A percentile compares a stretch with the other conserved stretches of the same genome.
Evolutionary conservation across 345 rosid genomes (phyloP).

Genomic region (Cardamine resedifolia): DNA sequence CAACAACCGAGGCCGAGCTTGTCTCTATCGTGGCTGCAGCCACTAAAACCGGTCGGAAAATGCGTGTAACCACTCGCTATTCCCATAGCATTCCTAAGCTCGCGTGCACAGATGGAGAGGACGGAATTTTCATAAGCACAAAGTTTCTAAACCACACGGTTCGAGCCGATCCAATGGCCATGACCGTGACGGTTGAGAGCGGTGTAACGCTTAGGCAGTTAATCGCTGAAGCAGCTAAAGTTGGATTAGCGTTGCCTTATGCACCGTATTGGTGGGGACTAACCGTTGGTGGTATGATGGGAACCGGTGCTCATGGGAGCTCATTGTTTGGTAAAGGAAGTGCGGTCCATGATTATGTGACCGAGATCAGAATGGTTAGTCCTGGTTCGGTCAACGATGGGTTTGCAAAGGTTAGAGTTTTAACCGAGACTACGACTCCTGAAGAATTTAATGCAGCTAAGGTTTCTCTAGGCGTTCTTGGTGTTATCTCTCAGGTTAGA

Average conservation of each 20-base stretch:
- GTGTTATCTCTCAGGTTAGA: background rate
- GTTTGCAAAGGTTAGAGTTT: background rate
- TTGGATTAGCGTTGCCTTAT: background rate
- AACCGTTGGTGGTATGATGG: background rate
- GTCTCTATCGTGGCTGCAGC: background rate
- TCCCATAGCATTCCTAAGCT: background rate
- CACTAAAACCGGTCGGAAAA: background rate
- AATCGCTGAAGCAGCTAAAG: background rate
- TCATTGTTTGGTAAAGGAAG: background rate
- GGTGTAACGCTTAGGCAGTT: background rate
- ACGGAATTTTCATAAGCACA: background rate
- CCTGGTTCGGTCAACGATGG: background rate
- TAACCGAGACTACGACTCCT: background rate
- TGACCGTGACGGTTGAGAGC: background rate
- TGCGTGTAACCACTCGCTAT: background rate
- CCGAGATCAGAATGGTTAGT: background rate
- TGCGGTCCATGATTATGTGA: background rate
- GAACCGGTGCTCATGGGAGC: background rate
- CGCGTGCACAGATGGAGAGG: background rate
- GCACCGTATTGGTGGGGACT: background rate
- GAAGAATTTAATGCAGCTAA: background rate
- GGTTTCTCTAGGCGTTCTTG: background rate
- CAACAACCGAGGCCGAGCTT: background rate
- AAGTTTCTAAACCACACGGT: background rate
- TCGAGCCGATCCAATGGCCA: background rate